Evolutionary conservation across 352 stramenopile genomes (phyloP).

Genomic region (Pelagophyceae sp.): DNA sequence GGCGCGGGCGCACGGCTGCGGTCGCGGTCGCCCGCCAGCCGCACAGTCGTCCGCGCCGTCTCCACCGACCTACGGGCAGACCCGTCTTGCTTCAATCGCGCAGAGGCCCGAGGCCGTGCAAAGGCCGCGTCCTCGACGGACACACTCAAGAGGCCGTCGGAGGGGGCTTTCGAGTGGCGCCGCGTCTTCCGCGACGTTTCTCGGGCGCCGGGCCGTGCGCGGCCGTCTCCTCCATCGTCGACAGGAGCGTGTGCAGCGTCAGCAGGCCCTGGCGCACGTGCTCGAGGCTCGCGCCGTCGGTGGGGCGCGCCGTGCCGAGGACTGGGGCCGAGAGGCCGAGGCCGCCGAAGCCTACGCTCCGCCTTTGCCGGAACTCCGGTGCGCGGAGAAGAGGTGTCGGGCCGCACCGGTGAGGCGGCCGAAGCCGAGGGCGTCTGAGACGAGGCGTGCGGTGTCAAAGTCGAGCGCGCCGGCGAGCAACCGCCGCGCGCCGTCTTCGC

Average conservation of each 20-base stretch:
- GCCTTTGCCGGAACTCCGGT: no score
- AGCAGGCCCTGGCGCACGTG: conserved; percentile 62
- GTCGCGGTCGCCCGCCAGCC: no score
- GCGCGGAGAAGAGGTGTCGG: neutral
- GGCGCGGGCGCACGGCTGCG: no score
- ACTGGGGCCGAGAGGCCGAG: neutral
- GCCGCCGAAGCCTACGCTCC: no score
- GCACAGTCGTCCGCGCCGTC: neutral
- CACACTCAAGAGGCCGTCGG: no score
- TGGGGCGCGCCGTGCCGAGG: conserved; percentile 31
- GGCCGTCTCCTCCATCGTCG: conserved; percentile 22
- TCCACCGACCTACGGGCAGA: no score
- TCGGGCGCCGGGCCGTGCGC: no score
- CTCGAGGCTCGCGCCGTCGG: conserved; percentile 58
- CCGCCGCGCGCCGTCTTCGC: neutral
- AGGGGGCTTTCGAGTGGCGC: no score
- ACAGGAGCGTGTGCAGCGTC: conserved; percentile 62
- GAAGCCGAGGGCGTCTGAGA: neutral
- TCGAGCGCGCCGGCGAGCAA: neutral
- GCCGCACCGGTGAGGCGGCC: neutral
- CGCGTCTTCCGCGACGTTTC: no score
- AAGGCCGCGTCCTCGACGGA: no score
- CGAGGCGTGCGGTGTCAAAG: neutral
- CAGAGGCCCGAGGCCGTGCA: no score
- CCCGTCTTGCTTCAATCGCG: no score